Conservation (phyloP, 495 filamentous ascomycete species). For the Neurospora sp. region DNA sequence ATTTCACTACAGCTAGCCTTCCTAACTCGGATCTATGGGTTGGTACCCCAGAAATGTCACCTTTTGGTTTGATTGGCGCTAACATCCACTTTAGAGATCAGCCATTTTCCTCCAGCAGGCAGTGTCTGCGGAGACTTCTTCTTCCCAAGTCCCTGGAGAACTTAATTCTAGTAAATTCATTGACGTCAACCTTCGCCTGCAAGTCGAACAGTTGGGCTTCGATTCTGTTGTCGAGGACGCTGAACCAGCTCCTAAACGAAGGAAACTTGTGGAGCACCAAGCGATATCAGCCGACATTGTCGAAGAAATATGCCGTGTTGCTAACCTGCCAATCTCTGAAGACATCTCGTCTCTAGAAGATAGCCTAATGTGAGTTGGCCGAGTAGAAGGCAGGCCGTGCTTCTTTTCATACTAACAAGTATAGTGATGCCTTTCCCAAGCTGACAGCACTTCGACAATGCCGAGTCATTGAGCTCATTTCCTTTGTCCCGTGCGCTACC, state of each 20-base stretch:
- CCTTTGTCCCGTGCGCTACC: constrained; percentile 25
- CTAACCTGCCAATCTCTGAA: constrained; percentile 9
- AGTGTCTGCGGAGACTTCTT: background rate
- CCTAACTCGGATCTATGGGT: background rate
- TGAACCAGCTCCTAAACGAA: constrained; percentile 23
- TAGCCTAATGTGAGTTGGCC: background rate
- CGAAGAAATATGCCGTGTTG: constrained; percentile 14
- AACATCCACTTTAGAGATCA: constrained; percentile 19
- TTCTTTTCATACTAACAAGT: background rate
- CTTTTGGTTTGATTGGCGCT: constrained; percentile 5
- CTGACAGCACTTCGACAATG: constrained; percentile 21
- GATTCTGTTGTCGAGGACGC: constrained; percentile 4
- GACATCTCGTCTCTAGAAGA: constrained; percentile 2
- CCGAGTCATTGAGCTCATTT: constrained; percentile 24
- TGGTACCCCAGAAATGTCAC: background rate
- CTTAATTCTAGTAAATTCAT: constrained; percentile 17
- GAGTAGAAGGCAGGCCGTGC: background rate
- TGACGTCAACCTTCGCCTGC: constrained; percentile 17
- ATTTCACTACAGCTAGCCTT: constrained; percentile 9
- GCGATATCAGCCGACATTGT: constrained; percentile 8
- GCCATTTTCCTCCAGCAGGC: constrained; percentile 21
- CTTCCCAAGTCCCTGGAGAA: constrained; percentile 1
- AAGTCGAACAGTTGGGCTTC: constrained; percentile 15
- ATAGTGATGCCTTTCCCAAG: constrained; percentile 19
- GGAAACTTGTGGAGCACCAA: constrained; percentile 16